Evolutionary conservation across 768 basidiomycete species (phyloP).

Genomic region (Galerina marginata): DNA sequence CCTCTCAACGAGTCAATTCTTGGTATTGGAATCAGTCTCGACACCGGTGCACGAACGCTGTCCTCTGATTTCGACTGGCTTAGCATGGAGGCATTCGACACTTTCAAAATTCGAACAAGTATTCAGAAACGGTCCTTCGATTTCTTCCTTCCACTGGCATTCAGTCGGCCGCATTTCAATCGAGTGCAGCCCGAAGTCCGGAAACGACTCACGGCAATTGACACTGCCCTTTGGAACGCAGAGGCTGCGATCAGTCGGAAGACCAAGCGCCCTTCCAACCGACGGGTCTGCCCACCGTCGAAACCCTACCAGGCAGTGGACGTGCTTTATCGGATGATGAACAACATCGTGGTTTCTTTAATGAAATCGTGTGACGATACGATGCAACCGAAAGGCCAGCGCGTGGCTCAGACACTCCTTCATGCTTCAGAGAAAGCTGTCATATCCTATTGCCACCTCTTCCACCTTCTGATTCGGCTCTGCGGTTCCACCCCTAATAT

Average conservation of each 20-base stretch:
- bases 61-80: conserved; percentile 55
- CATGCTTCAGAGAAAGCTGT: conserved; percentile 51
- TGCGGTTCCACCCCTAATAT: conserved; percentile 34
- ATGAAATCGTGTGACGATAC: conserved; percentile 51
- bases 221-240: conserved; percentile 33
- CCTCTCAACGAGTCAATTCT: conserved; percentile 43
- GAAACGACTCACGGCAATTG: conserved; percentile 36
- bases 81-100: conserved; percentile 45
- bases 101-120: conserved; percentile 40
- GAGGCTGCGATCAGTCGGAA: conserved; percentile 23
- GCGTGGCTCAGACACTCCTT: conserved; percentile 29
- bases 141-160: conserved; percentile 50
- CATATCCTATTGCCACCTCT: conserved; percentile 50
- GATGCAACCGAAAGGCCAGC: neutral
- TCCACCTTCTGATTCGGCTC: conserved; percentile 47
- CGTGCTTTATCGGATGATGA: conserved; percentile 52
- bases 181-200: conserved; percentile 39
- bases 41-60: conserved; percentile 34
- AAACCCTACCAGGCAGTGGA: conserved; percentile 35
- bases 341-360: conserved; percentile 47
- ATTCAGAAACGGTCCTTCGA: conserved; percentile 45
- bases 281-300: conserved; percentile 13
- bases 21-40: conserved; percentile 46
- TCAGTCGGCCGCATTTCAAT: conserved; percentile 44
- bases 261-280: conserved; percentile 12